These are phyloP conservation scores for Colletotrichum tropicicola DNA, from an alignment of 2,329 filamentous ascomycete genomes.

Conservation along the genomic window DNA sequence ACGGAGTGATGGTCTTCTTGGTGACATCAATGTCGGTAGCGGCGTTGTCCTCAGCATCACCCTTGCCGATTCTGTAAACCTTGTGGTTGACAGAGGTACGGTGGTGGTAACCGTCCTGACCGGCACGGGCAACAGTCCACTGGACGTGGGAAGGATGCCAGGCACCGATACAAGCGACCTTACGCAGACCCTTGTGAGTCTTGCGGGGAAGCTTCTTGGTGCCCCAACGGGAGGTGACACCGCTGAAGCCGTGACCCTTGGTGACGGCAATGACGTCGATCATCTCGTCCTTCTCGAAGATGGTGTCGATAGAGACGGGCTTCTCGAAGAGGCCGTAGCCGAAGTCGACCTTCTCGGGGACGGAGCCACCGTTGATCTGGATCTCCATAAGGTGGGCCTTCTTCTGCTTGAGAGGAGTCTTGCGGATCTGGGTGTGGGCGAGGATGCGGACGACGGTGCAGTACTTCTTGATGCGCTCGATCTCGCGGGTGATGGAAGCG, in stretches of 20 bases:
- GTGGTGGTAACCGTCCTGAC: slow-evolving; percentile 99
- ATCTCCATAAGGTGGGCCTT: slow-evolving; percentile 99
- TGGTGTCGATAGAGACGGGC: slow-evolving; percentile 88
- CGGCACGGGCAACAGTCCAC: slow-evolving; percentile 99
- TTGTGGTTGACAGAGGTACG: slow-evolving; percentile 99
- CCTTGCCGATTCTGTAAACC: slow-evolving; percentile 98
- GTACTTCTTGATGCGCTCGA: slow-evolving; percentile 99
- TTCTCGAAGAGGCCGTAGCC: slow-evolving; percentile 98
- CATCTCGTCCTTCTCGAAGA: slow-evolving; percentile 99
- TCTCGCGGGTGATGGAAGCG: slow-evolving; percentile 91
- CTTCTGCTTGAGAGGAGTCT: slow-evolving; percentile 99
- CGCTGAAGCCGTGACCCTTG: slow-evolving; percentile 98
- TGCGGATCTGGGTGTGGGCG: slow-evolving; percentile 99
- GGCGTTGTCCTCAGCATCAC: slow-evolving; percentile 87
- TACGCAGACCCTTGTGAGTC: slow-evolving; percentile 99
- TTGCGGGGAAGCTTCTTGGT: slow-evolving; percentile 99
- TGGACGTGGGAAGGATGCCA: slow-evolving; percentile 99
- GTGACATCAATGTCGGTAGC: slow-evolving; percentile 95
- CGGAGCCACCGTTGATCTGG: slow-evolving; percentile 97
- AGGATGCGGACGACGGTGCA: slow-evolving; percentile 99
- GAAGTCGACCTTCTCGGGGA: slow-evolving; percentile 97
- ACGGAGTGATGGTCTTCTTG: slow-evolving; percentile 99
- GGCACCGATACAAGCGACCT: slow-evolving; percentile 99
- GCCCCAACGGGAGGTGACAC: slow-evolving; percentile 98
- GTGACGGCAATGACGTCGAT: slow-evolving; percentile 99